Evolutionary conservation across 192 early-diverging fungal genomes (phyloP).

Genomic region (Coemansia sp.): DNA sequence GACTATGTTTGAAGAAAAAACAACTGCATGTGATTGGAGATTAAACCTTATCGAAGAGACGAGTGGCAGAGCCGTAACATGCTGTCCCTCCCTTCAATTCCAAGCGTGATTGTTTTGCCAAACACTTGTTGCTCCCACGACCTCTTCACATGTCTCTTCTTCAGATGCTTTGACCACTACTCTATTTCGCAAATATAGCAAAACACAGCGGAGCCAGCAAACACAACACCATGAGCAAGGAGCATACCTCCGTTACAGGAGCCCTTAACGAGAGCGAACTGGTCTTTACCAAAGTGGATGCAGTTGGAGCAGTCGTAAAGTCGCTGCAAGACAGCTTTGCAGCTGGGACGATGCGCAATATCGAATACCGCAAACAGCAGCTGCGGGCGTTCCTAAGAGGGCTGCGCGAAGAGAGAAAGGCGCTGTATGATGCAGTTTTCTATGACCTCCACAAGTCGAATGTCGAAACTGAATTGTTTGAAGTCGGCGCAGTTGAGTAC

Average conservation of each 20-base stretch:
- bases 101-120: not conserved
- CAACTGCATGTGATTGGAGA: not conserved
- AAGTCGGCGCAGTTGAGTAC: conserved; percentile 53
- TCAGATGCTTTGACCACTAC: not conserved
- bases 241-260: conserved; percentile 31
- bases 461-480: conserved; percentile 56
- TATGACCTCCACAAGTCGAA: conserved; percentile 61
- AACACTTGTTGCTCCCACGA: not conserved
- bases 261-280: conserved; percentile 25
- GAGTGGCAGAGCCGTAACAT: too few relatives aligned
- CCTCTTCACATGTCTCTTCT: not conserved
- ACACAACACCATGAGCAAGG: conserved; percentile 22
- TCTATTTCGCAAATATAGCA: not conserved
- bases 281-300: conserved; percentile 48
- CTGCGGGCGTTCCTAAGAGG: conserved; percentile 61
- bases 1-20: not conserved
- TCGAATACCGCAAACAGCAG: conserved; percentile 56
- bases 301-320: conserved; percentile 42
- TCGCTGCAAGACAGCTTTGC: conserved; percentile 48
- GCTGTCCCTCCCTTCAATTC: not conserved
- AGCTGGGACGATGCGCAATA: conserved; percentile 26
- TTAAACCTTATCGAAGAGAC: not conserved
- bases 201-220: not conserved
- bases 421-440: conserved; percentile 55
- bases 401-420: conserved; percentile 60